Evolutionary conservation across 805 yeast genomes (phyloP).

Genomic region (Brettanomyces anomalus): DNA sequence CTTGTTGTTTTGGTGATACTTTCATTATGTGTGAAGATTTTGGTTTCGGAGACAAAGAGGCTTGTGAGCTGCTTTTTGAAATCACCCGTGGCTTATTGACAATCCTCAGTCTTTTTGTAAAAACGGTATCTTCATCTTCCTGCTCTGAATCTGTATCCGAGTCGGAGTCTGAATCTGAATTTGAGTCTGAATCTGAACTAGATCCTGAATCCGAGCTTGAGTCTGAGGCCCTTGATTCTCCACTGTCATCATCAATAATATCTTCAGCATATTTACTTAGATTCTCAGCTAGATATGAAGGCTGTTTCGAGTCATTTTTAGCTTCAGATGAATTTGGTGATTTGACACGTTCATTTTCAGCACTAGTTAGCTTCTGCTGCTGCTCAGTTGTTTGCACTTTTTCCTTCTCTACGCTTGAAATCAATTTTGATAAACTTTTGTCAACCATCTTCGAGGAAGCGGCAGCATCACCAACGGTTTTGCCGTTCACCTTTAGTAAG

Average conservation of each 20-base stretch:
- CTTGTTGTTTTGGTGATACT: neutral
- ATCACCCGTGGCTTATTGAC: slow-evolving; percentile 25
- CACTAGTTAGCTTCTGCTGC: too few species aligned
- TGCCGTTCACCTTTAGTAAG: too few species aligned
- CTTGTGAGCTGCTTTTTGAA: neutral
- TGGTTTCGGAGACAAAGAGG: neutral
- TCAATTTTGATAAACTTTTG: too few species aligned
- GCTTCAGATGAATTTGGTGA: too few species aligned
- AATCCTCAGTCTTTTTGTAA: neutral
- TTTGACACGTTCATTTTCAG: too few species aligned
- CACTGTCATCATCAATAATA: slow-evolving; percentile 1
- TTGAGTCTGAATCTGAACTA: slow-evolving; percentile 15
- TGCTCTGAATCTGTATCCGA: slow-evolving; percentile 11
- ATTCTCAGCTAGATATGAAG: neutral
- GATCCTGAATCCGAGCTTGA: slow-evolving; percentile 5
- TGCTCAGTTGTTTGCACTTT: too few species aligned
- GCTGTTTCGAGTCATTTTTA: too few species aligned
- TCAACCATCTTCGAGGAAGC: too few species aligned
- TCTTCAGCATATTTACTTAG: slow-evolving; percentile 1
- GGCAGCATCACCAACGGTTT: too few species aligned
- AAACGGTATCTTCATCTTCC: slow-evolving; percentile 11
- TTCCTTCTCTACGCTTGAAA: too few species aligned
- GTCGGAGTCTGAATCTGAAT: slow-evolving; percentile 12
- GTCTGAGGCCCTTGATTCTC: neutral
- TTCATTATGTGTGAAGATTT: neutral